These are phyloP conservation scores for Nicotiana tabacum DNA, from an alignment of 257 asterid species.

Conservation along the genomic window DNA sequence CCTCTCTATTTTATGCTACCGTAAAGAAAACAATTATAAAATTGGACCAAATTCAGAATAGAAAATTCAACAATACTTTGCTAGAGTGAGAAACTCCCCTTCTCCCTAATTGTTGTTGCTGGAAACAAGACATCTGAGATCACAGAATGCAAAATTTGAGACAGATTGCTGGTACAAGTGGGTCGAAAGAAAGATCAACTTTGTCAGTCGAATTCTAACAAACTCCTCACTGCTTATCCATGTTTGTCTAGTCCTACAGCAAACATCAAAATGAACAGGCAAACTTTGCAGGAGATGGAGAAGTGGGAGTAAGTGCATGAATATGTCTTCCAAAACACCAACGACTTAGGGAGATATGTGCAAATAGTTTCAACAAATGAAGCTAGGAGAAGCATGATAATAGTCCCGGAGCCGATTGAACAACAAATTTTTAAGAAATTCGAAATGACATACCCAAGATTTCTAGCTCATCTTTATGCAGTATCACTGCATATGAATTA, in stretches of 20 bases:
- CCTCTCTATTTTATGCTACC: neutral
- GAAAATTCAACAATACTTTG: neutral
- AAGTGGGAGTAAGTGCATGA: neutral
- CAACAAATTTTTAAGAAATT: neutral
- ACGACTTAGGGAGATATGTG: neutral
- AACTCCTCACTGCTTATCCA: neutral
- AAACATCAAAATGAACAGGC: neutral
- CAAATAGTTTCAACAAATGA: neutral
- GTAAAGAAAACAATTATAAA: neutral
- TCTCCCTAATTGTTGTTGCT: neutral
- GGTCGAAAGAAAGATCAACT: neutral
- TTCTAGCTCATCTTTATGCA: neutral
- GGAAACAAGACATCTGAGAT: neutral
- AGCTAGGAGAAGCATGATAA: neutral
- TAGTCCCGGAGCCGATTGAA: neutral
- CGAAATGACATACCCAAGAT: neutral
- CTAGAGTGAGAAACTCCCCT: neutral
- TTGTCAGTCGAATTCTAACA: neutral
- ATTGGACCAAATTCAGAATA: slow-evolving; percentile 6
- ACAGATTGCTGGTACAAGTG: neutral
- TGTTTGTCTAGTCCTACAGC: neutral
- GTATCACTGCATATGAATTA: neutral
- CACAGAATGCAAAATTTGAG: neutral
- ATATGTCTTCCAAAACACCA: neutral
- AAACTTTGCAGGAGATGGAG: slow-evolving; percentile 3